These are phyloP conservation scores for Bromus sterilis DNA, from an alignment of 176 grass and related monocot genomes.

Conservation along the genomic window DNA sequence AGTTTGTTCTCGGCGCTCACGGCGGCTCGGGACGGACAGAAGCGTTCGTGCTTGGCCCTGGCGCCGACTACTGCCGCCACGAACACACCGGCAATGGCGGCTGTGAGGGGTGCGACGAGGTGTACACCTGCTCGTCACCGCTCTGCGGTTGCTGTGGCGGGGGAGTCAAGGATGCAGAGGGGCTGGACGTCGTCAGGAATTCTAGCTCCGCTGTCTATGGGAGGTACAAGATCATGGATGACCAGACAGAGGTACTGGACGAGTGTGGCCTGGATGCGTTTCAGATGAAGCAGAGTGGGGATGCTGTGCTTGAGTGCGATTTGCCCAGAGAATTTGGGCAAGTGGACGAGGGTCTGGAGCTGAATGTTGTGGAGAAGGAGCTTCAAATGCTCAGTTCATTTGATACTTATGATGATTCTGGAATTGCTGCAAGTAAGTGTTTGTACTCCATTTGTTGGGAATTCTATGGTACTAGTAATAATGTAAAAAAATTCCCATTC, in stretches of 20 bases:
- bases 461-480: not conserved
- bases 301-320: constrained; percentile 31
- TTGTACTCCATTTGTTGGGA: not conserved
- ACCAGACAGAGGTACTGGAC: constrained; percentile 78
- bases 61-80: constrained; percentile 15
- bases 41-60: constrained; percentile 4
- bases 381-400: constrained; percentile 51
- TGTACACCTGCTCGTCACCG: constrained; percentile 62
- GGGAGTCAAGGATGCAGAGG: constrained; percentile 29
- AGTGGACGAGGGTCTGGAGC: constrained; percentile 22
- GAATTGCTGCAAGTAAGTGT: constrained; percentile 16
- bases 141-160: constrained; percentile 65
- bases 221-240: constrained; percentile 90
- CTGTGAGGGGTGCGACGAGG: constrained; percentile 51
- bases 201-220: constrained; percentile 68
- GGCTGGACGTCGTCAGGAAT: not conserved
- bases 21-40: constrained; percentile 9
- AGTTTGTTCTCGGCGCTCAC: constrained; percentile 52
- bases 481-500: not conserved
- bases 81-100: constrained; percentile 20
- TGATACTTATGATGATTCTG: constrained; percentile 19
- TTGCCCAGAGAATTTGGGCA: constrained; percentile 3
- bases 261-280: constrained; percentile 43
- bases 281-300: constrained; percentile 32
- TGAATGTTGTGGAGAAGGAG: constrained; percentile 47